Evolutionary conservation across 805 yeast genomes (phyloP).

Genomic region (Wickerhamomyces ciferrii): DNA sequence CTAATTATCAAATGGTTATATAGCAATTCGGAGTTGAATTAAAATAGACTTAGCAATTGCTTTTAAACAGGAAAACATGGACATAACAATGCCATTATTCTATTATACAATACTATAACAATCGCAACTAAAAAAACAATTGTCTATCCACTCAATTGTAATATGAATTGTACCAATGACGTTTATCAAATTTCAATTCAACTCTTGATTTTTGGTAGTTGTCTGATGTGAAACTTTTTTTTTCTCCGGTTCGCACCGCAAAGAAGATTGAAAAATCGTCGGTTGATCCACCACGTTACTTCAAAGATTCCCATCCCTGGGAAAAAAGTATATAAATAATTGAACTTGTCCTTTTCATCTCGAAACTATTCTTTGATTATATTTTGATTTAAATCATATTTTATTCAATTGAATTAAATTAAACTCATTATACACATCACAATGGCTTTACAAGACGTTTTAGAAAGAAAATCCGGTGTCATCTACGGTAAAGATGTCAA

Average conservation of each 20-base stretch:
- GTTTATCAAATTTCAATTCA: too few species aligned
- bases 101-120: neutral
- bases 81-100: too few species aligned
- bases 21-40: neutral
- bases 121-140: too few species aligned
- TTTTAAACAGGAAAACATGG: too few species aligned
- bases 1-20: too few species aligned
- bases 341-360: neutral
- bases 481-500: slow-evolving; percentile 96
- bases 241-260: neutral
- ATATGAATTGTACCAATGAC: too few species aligned
- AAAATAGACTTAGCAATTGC: neutral
- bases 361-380: too few species aligned
- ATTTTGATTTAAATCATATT: neutral
- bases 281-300: neutral
- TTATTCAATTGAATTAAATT: neutral
- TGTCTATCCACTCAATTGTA: too few species aligned
- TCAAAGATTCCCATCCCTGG: too few species aligned
- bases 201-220: too few species aligned
- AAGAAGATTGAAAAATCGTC: neutral
- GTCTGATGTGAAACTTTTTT: too few species aligned
- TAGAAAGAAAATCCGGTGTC: slow-evolving; percentile 92
- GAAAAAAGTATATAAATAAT: neutral
- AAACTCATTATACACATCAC: slow-evolving; percentile 2
- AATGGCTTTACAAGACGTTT: slow-evolving; percentile 70